A percentile compares a stretch with the other conserved stretches of the same genome.
Evolutionary conservation across 306 rosid genomes (phyloP).

Genomic region (Quillaja saponaria): DNA sequence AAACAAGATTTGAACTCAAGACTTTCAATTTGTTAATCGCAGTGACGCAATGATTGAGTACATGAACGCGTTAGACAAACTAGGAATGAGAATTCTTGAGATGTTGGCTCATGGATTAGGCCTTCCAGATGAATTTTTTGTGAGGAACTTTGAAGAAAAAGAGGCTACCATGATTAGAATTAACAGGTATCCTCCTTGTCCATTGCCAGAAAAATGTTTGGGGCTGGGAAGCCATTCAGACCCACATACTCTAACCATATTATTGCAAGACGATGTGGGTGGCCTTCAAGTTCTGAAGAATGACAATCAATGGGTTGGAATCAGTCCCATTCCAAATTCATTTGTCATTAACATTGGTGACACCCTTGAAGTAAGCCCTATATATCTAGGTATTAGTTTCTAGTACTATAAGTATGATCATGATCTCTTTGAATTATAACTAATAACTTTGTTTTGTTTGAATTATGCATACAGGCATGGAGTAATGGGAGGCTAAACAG

Average conservation of each 20-base stretch:
- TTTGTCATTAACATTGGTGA: conserved; percentile 14
- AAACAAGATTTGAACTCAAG: too few species aligned
- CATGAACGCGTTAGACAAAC: conserved; percentile 5
- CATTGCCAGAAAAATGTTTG: conserved; percentile 1
- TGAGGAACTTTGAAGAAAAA: background rate
- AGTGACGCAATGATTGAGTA: background rate
- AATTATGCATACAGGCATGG: too few species aligned
- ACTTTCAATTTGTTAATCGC: background rate
- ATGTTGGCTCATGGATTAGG: conserved; percentile 3
- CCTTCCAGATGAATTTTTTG: background rate
- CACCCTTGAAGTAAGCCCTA: background rate
- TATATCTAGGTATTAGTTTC: too few species aligned
- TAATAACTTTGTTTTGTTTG: too few species aligned
- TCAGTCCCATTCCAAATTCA: background rate
- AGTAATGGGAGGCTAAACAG: conserved; percentile 4
- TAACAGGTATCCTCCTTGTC: background rate
- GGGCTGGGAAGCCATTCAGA: conserved; percentile 15
- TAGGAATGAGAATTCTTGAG: conserved; percentile 3
- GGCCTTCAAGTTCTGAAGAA: background rate
- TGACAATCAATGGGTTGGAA: conserved; percentile 6
- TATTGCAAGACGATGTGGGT: conserved; percentile 3
- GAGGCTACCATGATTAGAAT: background rate
- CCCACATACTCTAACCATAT: background rate
- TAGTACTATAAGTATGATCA: too few species aligned
- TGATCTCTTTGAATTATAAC: too few species aligned